These are phyloP conservation scores for Turnera subulata DNA, from an alignment of 345 rosid species.

Conservation along the genomic window DNA sequence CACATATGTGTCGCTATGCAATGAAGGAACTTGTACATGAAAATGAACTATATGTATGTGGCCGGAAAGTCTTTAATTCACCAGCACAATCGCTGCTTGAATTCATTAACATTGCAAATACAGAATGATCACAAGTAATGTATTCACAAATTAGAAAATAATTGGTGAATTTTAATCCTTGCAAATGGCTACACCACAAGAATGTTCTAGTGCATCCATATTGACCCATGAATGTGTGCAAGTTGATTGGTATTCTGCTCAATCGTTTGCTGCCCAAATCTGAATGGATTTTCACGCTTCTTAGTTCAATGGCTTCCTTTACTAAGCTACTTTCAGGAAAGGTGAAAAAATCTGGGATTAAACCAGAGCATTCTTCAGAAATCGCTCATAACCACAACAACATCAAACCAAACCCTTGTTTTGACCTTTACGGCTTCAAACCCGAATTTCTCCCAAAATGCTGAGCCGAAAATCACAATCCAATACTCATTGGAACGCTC, in stretches of 20 bases:
- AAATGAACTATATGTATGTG: neutral
- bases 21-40: too few relatives aligned
- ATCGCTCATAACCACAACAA: conserved; percentile 29
- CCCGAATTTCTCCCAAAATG: conserved; percentile 20
- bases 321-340: conserved; percentile 14
- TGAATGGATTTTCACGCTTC: conserved; percentile 19
- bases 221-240: conserved; percentile 26
- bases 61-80: neutral
- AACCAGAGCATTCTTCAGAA: conserved; percentile 20
- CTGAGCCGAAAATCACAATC: neutral
- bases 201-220: neutral
- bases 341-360: conserved; percentile 1
- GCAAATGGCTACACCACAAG: neutral
- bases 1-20: too few relatives aligned
- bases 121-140: neutral
- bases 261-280: conserved; percentile 17
- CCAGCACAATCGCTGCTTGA: neutral
- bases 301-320: conserved; percentile 19
- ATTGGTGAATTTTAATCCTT: neutral
- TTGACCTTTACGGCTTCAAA: conserved; percentile 51
- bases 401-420: conserved; percentile 46
- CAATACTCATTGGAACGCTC: conserved; percentile 41
- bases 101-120: neutral
- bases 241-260: conserved; percentile 7
- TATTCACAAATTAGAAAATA: neutral